Evolutionary conservation across 495 filamentous ascomycete species (phyloP), one percentile per base, ranked within the genome.

Genomic region (Daldinia childiae): DNA sequence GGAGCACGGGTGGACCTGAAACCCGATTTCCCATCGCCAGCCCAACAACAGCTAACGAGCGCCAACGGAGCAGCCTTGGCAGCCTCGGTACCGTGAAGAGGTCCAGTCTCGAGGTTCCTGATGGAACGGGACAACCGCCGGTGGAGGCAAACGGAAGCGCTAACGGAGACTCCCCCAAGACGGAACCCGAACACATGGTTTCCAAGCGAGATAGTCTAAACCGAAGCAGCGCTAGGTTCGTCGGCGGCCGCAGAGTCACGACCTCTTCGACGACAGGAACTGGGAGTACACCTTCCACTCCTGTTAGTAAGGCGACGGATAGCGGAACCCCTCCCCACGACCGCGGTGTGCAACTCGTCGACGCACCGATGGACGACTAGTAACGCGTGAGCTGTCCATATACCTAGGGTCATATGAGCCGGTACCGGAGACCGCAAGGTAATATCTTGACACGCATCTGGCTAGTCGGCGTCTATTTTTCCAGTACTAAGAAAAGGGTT

Each of bases 11-110:
- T 62, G 89, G 91, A 8, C 87, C 90, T 69, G 91, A 89, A 78
- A 93, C 85, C 45, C 86, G 95, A 19, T 99, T 99, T 84, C 95
- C 95, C 8, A 90, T 99, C 69, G 91, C 91, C 43, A 90, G 90
- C 39, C 83, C 89, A 19, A 86, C 87, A 32, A 78, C 83, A 17
- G 81, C 82, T 4, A 83, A 85, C 71, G 76, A 82, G 59, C 82
- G 80, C 61, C 83, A 84, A 52, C 82, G 84, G 45, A 76, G 74
- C 48, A 85, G 81, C 60, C 70, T 81, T 17, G 77, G 70, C 43
- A 68, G 71, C 56, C 41, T 79, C 6, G 77, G 58, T 57, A 81
- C 74, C 58, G 62, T 72, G 41, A 83, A 85, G 36, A 71, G 83
- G 41, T 74, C 77, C 12, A 84, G 80, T 60, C 79, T 84, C 9